A percentile compares a stretch with the other conserved stretches of the same genome.
These are phyloP conservation scores for Botryotinia globosa DNA, from an alignment of 2,329 filamentous ascomycete species.

Conservation along the genomic window DNA sequence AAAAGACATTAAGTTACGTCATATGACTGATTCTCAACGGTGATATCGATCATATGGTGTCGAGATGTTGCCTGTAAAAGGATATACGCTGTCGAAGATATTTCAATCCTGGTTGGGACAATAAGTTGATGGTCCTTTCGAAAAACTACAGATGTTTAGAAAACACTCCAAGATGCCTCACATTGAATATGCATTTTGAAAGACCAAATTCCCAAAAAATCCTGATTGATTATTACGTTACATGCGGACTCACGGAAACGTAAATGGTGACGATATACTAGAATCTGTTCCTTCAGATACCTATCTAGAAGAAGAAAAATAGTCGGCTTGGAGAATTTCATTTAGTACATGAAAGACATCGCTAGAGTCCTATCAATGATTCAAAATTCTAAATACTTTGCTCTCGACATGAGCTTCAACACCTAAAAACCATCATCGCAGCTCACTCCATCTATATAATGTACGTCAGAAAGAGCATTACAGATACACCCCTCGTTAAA, in stretches of 20 bases:
- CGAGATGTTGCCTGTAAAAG: background rate
- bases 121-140: background rate
- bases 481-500: background rate
- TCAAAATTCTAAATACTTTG: background rate
- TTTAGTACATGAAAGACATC: background rate
- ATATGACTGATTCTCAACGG: background rate
- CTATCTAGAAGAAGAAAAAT: background rate
- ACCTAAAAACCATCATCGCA: too few species aligned
- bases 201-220: background rate
- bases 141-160: background rate
- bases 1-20: background rate
- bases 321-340: background rate
- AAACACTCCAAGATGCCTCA: background rate
- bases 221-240: background rate
- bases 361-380: background rate
- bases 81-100: background rate
- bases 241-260: background rate
- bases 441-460: too few species aligned
- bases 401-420: background rate
- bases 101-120: background rate
- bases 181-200: background rate
- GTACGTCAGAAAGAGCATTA: background rate
- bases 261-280: background rate
- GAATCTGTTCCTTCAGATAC: background rate
- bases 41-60: background rate